Percentiles rank a stretch among this genome's conserved stretches.
These are phyloP conservation scores for Beauveria caledonica DNA, from an alignment of 2,329 filamentous ascomycete genomes.

Conservation along the genomic window DNA sequence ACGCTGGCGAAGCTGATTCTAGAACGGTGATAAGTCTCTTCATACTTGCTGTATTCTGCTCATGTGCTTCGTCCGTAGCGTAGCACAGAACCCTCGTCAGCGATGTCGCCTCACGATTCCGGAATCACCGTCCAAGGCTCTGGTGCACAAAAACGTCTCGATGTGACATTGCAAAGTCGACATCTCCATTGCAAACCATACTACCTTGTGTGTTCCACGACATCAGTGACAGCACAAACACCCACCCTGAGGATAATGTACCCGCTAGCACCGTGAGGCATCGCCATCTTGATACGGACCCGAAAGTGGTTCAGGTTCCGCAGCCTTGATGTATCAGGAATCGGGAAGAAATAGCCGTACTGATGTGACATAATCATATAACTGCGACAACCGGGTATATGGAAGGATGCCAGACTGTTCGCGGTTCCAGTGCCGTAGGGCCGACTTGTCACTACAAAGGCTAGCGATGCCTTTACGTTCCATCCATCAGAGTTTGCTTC, in stretches of 20 bases:
- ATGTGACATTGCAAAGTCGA: not conserved
- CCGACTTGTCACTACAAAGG: not conserved
- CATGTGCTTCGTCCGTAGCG: not conserved
- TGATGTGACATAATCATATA: not conserved
- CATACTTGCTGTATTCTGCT: not conserved
- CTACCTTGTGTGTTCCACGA: not conserved
- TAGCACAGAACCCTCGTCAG: not conserved
- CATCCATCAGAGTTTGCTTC: not conserved
- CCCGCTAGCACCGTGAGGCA: not conserved
- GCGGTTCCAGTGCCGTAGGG: not conserved
- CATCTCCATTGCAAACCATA: not conserved
- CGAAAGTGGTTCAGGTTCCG: not conserved
- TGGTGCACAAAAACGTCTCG: not conserved
- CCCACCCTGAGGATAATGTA: not conserved
- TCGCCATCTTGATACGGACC: not conserved
- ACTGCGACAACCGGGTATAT: not conserved
- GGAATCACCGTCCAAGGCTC: not conserved
- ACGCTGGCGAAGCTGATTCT: not conserved
- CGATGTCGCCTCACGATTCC: not conserved
- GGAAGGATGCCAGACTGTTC: not conserved
- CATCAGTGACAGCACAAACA: not conserved
- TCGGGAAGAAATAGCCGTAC: not conserved
- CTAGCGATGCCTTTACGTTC: not conserved
- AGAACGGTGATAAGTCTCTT: not conserved
- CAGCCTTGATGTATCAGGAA: not conserved